Base-by-base conservation (phyloP, 352 stramenopile species). In the Globisporangium perplexum region DNA sequence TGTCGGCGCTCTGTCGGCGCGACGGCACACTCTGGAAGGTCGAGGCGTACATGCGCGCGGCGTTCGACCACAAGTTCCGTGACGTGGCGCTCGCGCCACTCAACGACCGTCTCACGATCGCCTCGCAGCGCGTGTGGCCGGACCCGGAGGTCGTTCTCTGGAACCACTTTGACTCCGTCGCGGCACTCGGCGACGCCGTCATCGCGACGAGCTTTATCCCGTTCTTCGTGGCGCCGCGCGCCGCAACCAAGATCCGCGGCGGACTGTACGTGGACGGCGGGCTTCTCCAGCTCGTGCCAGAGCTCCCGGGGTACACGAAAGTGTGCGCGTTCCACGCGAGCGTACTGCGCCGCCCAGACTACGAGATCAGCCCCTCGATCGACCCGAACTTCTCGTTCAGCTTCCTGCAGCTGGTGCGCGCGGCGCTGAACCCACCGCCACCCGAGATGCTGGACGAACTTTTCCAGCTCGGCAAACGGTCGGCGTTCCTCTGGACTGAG, bases 121-220 rank as follows among this genome's bases (percentile, higher is more conserved):
- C 76, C 11, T 89, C 81, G 5, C 65, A 86, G 46, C 71, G 85
- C 47, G 62, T 93, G 60, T 93, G 81, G 78, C 83, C 83, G 38
- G 62, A 58, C 33, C 65, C 67, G 44, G 62, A 71, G 45, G 60
- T 76, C 24, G 65, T 90, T 23, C 65, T 73, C n/a, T 75, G 67
- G 5, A 62, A 83, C 51, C 47, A 59, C 36, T 93, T 93, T 62
- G 49, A 73, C 22, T 88, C 80, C 24, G 56, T 58, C 1, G 71
- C 81, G 2, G 77, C 90, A 30, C 59, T 91, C 26, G 73, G 70
- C 44, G 74, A 88, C 55, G 71, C 66, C 10, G 53, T 91, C 48
- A 78, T 93, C 52, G 78, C 79, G 22, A 90, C 81, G 23, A 89
- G 78, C 47, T 88, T 79, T 62, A 74, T 93, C 50, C 81, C 83